These are phyloP conservation scores for Pythium chondricola DNA, from an alignment of 352 stramenopile genomes.

Conservation along the genomic window DNA sequence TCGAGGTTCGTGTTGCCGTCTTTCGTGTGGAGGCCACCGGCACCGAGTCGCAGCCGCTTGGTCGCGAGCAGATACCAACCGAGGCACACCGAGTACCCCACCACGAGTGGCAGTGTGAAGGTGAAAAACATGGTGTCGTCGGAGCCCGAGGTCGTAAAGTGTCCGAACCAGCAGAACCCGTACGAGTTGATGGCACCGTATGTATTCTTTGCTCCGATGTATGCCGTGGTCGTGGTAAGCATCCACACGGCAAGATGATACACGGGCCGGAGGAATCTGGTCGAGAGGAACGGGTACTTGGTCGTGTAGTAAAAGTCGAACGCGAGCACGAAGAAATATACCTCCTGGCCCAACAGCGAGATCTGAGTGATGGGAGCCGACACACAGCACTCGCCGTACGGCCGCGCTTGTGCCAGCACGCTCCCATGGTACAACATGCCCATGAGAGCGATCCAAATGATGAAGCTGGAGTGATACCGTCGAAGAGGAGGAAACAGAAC, in stretches of 20 bases:
- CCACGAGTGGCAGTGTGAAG: constrained; percentile 52
- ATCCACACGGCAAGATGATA: constrained; percentile 72
- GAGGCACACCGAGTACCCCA: constrained; percentile 67
- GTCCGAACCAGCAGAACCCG: constrained; percentile 77
- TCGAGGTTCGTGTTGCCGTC: constrained; percentile 68
- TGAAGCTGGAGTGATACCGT: constrained; percentile 69
- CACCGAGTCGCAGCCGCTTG: constrained; percentile 58
- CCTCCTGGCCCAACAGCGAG: constrained; percentile 66
- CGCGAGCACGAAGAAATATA: constrained; percentile 82
- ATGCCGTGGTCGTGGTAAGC: constrained; percentile 38
- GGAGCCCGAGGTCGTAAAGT: constrained; percentile 19
- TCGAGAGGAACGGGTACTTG: constrained; percentile 81
- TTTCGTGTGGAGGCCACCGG: constrained; percentile 24
- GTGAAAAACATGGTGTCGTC: constrained; percentile 51
- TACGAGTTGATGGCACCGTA: constrained; percentile 57
- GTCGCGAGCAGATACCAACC: constrained; percentile 68
- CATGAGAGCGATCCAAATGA: constrained; percentile 80
- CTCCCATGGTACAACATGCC: constrained; percentile 76
- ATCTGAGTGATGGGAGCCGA: constrained; percentile 62
- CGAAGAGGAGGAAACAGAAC: constrained; percentile 74
- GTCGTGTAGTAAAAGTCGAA: constrained; percentile 87
- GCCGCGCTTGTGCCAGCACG: constrained; percentile 42
- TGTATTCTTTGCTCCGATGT: constrained; percentile 40
- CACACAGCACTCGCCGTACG: constrained; percentile 54
- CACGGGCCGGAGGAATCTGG: constrained; percentile 54